Evolutionary conservation across 2,329 filamentous ascomycete species (phyloP).

Genomic region (Metarhizium rileyi): DNA sequence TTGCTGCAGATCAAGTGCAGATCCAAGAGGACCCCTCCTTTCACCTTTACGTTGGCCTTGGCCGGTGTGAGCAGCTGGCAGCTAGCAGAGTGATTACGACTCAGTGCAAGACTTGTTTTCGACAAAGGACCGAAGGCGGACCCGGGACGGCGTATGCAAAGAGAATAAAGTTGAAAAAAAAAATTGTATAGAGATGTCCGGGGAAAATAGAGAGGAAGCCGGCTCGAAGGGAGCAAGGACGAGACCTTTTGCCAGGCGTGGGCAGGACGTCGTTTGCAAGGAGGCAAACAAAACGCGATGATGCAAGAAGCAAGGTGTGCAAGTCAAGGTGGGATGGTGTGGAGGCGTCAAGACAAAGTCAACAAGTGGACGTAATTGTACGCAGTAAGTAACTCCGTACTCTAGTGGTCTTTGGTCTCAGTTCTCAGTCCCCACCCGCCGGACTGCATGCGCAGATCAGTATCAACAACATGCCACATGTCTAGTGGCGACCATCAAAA

Average conservation of each 20-base stretch:
- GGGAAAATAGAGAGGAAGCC: too few species aligned
- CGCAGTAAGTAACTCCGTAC: too few species aligned
- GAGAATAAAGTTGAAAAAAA: not conserved
- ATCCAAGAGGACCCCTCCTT: not conserved
- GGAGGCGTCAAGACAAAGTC: not conserved
- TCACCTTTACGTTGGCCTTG: too few species aligned
- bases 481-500: too few species aligned
- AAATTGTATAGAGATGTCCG: too few species aligned
- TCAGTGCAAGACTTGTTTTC: not conserved
- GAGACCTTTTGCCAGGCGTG: not conserved
- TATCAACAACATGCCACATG: too few species aligned
- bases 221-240: not conserved
- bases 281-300: slow-evolving; percentile 3
- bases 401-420: too few species aligned
- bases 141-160: not conserved
- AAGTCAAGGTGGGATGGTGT: not conserved
- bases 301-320: slow-evolving; percentile 3
- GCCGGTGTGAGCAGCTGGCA: not conserved
- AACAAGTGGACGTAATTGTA: too few species aligned
- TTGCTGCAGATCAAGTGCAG: not conserved
- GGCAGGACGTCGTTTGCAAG: not conserved
- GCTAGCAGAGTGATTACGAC: not conserved
- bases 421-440: too few species aligned
- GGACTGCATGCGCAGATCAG: too few species aligned
- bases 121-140: not conserved